Base-by-base conservation (phyloP, 2,329 filamentous ascomycete genomes). In the Arthrobotrys iridis region DNA sequence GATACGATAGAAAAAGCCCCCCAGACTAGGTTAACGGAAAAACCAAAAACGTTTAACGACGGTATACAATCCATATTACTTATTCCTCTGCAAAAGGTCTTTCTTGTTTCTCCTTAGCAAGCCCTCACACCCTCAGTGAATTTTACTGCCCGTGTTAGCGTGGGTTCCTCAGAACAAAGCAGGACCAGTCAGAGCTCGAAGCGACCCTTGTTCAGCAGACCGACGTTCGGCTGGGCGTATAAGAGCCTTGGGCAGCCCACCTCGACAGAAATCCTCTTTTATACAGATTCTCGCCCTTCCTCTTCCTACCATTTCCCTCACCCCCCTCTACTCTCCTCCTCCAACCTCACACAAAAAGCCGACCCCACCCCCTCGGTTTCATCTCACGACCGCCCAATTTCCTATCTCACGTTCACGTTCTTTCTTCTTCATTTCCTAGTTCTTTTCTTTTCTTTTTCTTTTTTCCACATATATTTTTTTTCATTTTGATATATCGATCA, bases 241-340 rank as follows among this genome's bases (percentile, higher is more conserved):
- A 74, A 74, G 70, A 74, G 20, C 59, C 57, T 66, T 76, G 58
- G 60, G 55, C 71, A 68, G 71, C 71, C 71, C 71, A 76, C 59
- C 71, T 67, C 62, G 62, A 76, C 57, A 41, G 46, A 55, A 68
- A 81, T 82, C 81, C 79, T 85, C 84, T 82, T 85, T 84, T 87
- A 86, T 86, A 88, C 83, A 28, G 52, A 83, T 74, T 62, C 41
- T 50, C 55, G 70, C 62, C 70, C 57, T 65, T 83, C 84, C 82
- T 85, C 85, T 85, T 88, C 85, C 84, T 79, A 78, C 83, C 83
- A 81, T 86, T 86, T 84, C 85, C 85, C 86, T 86, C 84, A 86
- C 85, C 83, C 84, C 82, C 84, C 85, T 84, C 83, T 59, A 48
- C 40, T 65, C 60, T 66, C 46, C 63, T 63, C 57, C 71, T 68